phyloP scores from a whole-genome alignment of 1,284 basidiomycete genomes.

The Trichosporon sp. region DNA sequence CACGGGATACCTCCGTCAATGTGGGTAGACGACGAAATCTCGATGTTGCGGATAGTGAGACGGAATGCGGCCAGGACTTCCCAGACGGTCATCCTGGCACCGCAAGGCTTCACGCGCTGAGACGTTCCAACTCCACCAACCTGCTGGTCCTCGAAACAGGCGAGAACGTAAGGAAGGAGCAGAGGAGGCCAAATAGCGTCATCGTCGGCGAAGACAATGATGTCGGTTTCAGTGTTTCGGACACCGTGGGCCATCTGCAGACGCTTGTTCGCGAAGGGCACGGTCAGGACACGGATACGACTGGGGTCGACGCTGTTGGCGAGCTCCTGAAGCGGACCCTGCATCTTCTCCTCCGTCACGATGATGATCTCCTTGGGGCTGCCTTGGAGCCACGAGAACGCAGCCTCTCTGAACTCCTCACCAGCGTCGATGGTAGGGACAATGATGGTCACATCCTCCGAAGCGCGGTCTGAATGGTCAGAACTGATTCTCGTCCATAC shows the following conservation, averaged over 20 bases:
- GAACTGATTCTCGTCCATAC: too few relatives aligned
- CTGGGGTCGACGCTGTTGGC: slow-evolving; percentile 80
- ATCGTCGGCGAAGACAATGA: slow-evolving; percentile 93
- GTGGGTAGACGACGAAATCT: slow-evolving; percentile 82
- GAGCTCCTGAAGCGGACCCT: slow-evolving; percentile 78
- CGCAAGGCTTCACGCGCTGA: slow-evolving; percentile 80
- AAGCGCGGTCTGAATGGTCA: slow-evolving; percentile 57
- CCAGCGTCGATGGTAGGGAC: slow-evolving; percentile 93
- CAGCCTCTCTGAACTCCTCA: slow-evolving; percentile 90
- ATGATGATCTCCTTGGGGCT: slow-evolving; percentile 91
- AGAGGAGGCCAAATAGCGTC: slow-evolving; percentile 93
- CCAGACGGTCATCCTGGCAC: slow-evolving; percentile 82
- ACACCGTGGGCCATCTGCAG: slow-evolving; percentile 91
- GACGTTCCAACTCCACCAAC: slow-evolving; percentile 87
- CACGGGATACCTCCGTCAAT: slow-evolving; percentile 90
- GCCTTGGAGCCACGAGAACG: slow-evolving; percentile 83
- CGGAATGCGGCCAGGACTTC: slow-evolving; percentile 90
- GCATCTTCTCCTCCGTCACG: slow-evolving; percentile 89
- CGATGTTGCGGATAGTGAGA: slow-evolving; percentile 87
- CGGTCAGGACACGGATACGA: slow-evolving; percentile 81
- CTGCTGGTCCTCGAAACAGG: slow-evolving; percentile 90
- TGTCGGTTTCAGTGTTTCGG: slow-evolving; percentile 82
- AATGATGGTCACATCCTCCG: slow-evolving; percentile 90
- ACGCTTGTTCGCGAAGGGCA: slow-evolving; percentile 89
- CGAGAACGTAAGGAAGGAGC: slow-evolving; percentile 77